Evolutionary conservation across 768 basidiomycete genomes (phyloP).

Genomic region (Lactarius sanguifluus): DNA sequence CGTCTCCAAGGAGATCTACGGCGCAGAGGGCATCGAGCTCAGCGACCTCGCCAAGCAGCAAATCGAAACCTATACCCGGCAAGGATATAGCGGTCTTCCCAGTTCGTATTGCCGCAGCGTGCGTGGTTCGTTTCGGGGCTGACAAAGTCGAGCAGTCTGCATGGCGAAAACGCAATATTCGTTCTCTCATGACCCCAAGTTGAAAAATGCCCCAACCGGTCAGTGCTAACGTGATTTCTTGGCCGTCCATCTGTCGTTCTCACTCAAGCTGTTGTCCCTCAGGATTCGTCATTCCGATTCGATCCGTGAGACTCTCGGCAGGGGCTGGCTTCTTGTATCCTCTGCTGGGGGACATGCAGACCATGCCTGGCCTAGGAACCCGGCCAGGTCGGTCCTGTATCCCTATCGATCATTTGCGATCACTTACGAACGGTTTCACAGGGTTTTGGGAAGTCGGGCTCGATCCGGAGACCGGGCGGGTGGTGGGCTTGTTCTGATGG

Average conservation of each 20-base stretch:
- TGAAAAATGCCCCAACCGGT: slow-evolving; percentile 88
- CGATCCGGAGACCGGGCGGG: slow-evolving; percentile 74
- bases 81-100: slow-evolving; percentile 78
- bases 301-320: slow-evolving; percentile 82
- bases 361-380: slow-evolving; percentile 95
- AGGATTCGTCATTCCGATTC: slow-evolving; percentile 94
- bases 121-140: slow-evolving; percentile 10
- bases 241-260: neutral
- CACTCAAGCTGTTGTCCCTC: neutral
- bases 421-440: slow-evolving; percentile 33
- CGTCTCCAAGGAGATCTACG: slow-evolving; percentile 91
- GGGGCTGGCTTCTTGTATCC: slow-evolving; percentile 97
- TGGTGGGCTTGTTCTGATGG: slow-evolving; percentile 80
- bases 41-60: slow-evolving; percentile 84
- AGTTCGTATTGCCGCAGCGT: slow-evolving; percentile 49
- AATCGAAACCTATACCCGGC: slow-evolving; percentile 86
- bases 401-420: slow-evolving; percentile 8
- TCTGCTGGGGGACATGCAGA: slow-evolving; percentile 94
- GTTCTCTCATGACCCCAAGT: slow-evolving; percentile 90
- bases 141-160: slow-evolving; percentile 57
- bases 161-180: slow-evolving; percentile 99
- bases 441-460: slow-evolving; percentile 92
- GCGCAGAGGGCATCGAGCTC: slow-evolving; percentile 86
- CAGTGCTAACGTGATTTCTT: slow-evolving; percentile 30
- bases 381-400: slow-evolving; percentile 61